Evolutionary conservation across 257 asterid species (phyloP).

Genomic region (Verbena officinalis): DNA sequence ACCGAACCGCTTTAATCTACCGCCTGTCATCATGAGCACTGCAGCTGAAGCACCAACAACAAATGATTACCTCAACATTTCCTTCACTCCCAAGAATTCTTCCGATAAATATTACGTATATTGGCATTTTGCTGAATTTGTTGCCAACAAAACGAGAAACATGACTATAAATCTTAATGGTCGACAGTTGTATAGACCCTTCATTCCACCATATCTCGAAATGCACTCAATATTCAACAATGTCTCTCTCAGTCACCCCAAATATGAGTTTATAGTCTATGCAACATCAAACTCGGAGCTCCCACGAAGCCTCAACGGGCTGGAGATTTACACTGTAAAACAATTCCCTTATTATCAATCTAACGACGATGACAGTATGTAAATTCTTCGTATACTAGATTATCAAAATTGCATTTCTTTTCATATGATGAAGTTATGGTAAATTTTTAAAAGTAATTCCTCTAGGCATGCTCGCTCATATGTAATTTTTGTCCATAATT

Average conservation of each 20-base stretch:
- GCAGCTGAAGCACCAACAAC: constrained; percentile 21
- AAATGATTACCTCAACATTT: not conserved
- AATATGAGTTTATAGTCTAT: not conserved
- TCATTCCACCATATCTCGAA: not conserved
- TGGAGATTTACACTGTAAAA: constrained; percentile 34
- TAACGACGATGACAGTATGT: constrained; percentile 42
- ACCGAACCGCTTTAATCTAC: not conserved
- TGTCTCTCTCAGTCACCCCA: not conserved
- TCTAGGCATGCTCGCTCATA: no score
- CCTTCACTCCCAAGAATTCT: not conserved
- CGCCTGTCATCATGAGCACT: constrained; percentile 28
- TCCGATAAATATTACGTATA: constrained; percentile 12
- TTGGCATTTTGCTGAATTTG: constrained; percentile 41
- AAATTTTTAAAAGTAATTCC: no score
- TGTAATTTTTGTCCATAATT: no score
- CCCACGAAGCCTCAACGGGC: constrained; percentile 41
- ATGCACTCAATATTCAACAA: no score
- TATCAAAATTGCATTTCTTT: no score
- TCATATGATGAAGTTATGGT: no score
- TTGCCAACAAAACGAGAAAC: constrained; percentile 26
- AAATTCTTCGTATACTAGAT: no score
- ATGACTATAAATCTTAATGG: constrained; percentile 19
- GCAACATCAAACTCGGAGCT: constrained; percentile 2
- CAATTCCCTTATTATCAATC: constrained; percentile 33
- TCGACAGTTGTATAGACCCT: not conserved